Evolutionary conservation across 2,329 filamentous ascomycete species (phyloP).

Genomic region (Coniella vitis): DNA sequence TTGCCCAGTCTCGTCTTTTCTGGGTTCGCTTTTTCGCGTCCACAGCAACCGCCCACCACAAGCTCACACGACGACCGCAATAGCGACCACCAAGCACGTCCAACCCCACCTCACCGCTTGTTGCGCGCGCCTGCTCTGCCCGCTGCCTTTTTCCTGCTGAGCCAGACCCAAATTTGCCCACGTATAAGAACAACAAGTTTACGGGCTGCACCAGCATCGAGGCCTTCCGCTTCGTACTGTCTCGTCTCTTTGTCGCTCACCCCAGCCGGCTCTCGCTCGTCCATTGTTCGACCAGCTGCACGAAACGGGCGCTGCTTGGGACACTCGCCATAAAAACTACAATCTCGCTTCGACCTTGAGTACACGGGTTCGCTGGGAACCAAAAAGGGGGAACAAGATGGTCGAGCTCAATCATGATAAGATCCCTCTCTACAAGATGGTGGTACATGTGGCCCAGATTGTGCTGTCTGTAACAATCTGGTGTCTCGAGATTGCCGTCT

Average conservation of each 20-base stretch:
- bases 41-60: too few relatives aligned
- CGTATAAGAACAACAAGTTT: neutral
- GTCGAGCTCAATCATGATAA: constrained; percentile 49
- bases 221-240: neutral
- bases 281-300: neutral
- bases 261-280: neutral
- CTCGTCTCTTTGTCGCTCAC: neutral
- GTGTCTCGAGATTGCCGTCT: constrained; percentile 53
- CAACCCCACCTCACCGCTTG: neutral
- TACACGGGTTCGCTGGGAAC: too few relatives aligned
- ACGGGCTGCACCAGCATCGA: too few relatives aligned
- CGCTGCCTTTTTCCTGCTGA: neutral
- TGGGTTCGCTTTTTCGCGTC: too few relatives aligned
- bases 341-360: neutral
- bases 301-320: neutral
- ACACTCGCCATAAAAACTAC: neutral
- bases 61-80: neutral
- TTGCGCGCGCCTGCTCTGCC: neutral
- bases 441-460: constrained; percentile 49
- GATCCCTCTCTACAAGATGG: constrained; percentile 50
- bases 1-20: too few relatives aligned
- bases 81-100: neutral
- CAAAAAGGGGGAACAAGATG: constrained; percentile 21
- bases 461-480: constrained; percentile 49
- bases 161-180: neutral